A percentile compares a stretch with the other conserved stretches of the same genome.
Conservation (phyloP, 2,329 filamentous ascomycete species). For the Alternaria tenuissima region DNA sequence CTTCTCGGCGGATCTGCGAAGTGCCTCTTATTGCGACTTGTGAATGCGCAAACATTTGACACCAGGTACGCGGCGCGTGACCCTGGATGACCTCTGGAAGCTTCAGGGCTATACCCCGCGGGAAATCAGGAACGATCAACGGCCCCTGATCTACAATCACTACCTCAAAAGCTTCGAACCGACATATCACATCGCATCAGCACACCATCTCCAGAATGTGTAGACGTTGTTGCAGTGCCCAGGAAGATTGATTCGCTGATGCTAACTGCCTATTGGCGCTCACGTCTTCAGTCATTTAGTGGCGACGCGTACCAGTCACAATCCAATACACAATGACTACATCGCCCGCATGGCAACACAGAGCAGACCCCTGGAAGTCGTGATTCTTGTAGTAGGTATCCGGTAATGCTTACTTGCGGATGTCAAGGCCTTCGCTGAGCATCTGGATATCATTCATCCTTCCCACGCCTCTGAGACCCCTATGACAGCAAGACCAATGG, state of each 20-base stretch:
- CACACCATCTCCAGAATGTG: neutral
- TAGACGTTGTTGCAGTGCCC: neutral
- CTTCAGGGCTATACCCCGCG: neutral
- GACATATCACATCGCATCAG: neutral
- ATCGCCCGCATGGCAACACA: neutral
- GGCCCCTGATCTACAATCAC: neutral
- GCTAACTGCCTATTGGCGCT: neutral
- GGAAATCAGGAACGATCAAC: neutral
- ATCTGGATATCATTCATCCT: neutral
- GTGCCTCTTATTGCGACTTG: neutral
- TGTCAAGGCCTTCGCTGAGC: fast-evolving
- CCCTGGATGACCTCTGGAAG: neutral
- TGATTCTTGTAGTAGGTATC: neutral
- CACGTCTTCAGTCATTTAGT: fast-evolving
- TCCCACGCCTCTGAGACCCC: neutral
- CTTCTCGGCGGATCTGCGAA: neutral
- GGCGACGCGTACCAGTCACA: neutral
- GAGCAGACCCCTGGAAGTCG: neutral
- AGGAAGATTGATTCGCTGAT: neutral
- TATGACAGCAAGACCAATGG: neutral
- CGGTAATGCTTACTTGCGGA: neutral
- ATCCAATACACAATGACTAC: neutral
- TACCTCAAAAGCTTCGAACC: neutral
- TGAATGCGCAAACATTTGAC: neutral
- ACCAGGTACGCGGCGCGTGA: neutral